phyloP scores from a whole-genome alignment of 805 yeast species.

The Candida tallmaniae region DNA sequence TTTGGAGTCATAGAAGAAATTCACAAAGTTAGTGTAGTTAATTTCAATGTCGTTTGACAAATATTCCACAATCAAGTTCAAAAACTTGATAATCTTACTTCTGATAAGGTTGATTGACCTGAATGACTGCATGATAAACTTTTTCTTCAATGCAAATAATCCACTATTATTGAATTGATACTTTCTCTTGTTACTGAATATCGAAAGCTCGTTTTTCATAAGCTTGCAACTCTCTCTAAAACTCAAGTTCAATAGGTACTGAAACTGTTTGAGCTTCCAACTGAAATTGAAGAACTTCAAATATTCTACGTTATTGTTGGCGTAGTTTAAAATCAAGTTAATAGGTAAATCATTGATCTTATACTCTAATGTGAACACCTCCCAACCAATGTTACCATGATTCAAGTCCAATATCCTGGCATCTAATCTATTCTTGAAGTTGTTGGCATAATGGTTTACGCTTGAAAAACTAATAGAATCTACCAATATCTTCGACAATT shows the following conservation, averaged over 20 bases:
- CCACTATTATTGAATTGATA: neutral
- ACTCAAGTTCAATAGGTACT: slow-evolving; percentile 42
- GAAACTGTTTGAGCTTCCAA: slow-evolving; percentile 70
- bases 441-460: slow-evolving; percentile 33
- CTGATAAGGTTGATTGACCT: slow-evolving; percentile 34
- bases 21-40: slow-evolving; percentile 24
- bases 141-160: slow-evolving; percentile 21
- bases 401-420: slow-evolving; percentile 75
- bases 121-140: slow-evolving; percentile 28
- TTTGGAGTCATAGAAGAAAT: slow-evolving; percentile 13
- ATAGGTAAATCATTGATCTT: slow-evolving; percentile 52
- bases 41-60: slow-evolving; percentile 45
- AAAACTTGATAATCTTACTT: slow-evolving; percentile 36
- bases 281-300: slow-evolving; percentile 78
- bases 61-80: slow-evolving; percentile 36
- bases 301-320: slow-evolving; percentile 46
- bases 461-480: slow-evolving; percentile 60
- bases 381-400: slow-evolving; percentile 78
- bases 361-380: slow-evolving; percentile 85
- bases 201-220: slow-evolving; percentile 19
- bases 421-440: slow-evolving; percentile 57
- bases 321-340: slow-evolving; percentile 30
- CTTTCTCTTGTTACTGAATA: slow-evolving; percentile 1
- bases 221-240: slow-evolving; percentile 24
- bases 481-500: slow-evolving; percentile 58